Evolutionary conservation across 139 green algal species (phyloP).

Genomic region (Mesotaenium endlicherianum): DNA sequence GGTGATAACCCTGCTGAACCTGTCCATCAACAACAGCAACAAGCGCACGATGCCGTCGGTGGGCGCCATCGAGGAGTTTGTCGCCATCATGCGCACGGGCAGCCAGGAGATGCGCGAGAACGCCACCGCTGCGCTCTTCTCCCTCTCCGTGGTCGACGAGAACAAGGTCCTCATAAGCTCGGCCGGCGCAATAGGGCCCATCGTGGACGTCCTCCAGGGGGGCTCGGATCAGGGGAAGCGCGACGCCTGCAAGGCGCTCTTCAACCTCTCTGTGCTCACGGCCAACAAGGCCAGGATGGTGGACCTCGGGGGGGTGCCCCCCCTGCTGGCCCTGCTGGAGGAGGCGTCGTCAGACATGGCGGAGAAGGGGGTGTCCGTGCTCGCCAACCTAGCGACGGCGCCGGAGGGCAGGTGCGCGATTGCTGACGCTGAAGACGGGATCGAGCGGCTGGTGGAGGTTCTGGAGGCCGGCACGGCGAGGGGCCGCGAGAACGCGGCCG

Average conservation of each 20-base stretch:
- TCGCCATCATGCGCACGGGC: conserved; percentile 4
- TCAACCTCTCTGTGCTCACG: conserved; percentile 38
- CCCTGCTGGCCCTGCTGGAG: conserved; percentile 29
- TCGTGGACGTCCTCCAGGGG: conserved; percentile 2
- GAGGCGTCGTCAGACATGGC: conserved; percentile 13
- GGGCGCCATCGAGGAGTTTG: conserved; percentile 32
- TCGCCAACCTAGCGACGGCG: conserved; percentile 39
- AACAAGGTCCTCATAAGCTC: conserved; percentile 20
- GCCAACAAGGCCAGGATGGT: conserved; percentile 28
- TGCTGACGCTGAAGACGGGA: conserved; percentile 13
- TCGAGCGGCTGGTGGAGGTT: conserved; percentile 39
- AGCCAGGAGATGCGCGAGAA: conserved; percentile 1
- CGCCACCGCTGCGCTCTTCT: conserved; percentile 35
- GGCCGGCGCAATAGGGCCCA: neutral
- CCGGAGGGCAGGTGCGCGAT: conserved; percentile 29
- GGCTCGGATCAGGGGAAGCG: neutral
- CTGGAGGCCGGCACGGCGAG: conserved; percentile 18
- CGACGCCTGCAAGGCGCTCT: conserved; percentile 38
- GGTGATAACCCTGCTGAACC: conserved; percentile 29
- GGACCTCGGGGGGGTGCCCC: conserved; percentile 18
- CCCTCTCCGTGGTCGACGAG: conserved; percentile 34
- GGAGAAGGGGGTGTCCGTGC: conserved; percentile 43
- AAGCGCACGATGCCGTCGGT: conserved; percentile 34
- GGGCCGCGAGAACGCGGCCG: conserved; percentile 44
- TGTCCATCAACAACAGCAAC: conserved; percentile 42